Evolutionary conservation across 108 stramenopile species (phyloP), one percentile per base, ranked within the genome.

Genomic region (Schizochytrium sp.): DNA sequence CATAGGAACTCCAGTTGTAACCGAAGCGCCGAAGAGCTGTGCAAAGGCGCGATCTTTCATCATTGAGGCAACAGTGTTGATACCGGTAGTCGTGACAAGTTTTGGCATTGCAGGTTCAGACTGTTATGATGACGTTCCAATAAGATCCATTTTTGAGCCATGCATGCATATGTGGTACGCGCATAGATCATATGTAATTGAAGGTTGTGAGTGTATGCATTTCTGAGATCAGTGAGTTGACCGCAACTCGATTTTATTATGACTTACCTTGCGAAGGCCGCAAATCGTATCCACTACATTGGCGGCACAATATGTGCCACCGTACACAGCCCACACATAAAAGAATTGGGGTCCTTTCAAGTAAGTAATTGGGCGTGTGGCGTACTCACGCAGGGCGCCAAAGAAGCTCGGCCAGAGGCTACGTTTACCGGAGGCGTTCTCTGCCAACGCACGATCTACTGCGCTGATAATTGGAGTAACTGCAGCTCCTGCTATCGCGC

Each of bases 41-140:
- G 89, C 89, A 89, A 89, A 89, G 4, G 89, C 89, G 76, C 83
- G 73, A 57, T 89, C 89, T 46, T 89, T 89, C 83, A 89, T 58
- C 57, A 89, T 87, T 56, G 59, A 87, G 17, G 87, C 45, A 57
- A 61, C 56, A 10, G 87, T 87, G 87, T 89, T 89, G 46, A 87
- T 87, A 8, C 57, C 57, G 17, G 89, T 61, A 10, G 83, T 87
- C 17, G 83, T 61, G 44, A 55, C 83, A 7, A 87, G 61, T 3
- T 89, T 89, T 13, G 89, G 89, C 57, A 87, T 56, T 13, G 87
- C 76, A 4, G 89, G 69, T 0, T 76, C 76, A 4, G 44, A 38
- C 64, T 69, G 64, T 69, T 28, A 28, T 28, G 28, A 28, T 28
- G 28, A 28, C 28, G 28, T 28, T 28, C 28, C 28, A 28, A 28